A percentile compares a stretch with the other conserved stretches of the same genome.
These are phyloP conservation scores for Starmerella apicola DNA, from an alignment of 805 yeast species.

Conservation along the genomic window DNA sequence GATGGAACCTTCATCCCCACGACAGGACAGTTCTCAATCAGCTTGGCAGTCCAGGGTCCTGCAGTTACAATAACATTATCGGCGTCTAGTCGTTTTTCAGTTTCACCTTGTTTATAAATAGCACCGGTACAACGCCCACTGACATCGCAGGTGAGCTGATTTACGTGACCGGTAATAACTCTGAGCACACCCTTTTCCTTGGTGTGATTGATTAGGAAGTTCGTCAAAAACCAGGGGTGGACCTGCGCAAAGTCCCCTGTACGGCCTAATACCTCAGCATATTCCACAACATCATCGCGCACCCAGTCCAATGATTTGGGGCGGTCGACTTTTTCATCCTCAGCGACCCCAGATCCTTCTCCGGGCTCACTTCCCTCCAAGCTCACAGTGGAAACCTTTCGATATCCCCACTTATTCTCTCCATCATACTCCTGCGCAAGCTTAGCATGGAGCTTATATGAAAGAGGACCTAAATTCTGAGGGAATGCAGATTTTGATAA, in stretches of 20 bases:
- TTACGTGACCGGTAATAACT: conserved; percentile 72
- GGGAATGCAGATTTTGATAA: conserved; percentile 96
- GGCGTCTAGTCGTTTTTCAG: conserved; percentile 35
- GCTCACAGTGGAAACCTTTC: conserved; percentile 74
- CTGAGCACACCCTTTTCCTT: conserved; percentile 75
- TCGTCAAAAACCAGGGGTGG: conserved; percentile 91
- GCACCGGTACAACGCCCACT: conserved; percentile 65
- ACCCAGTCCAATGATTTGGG: conserved; percentile 68
- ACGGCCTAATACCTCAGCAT: conserved; percentile 73
- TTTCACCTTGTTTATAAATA: conserved; percentile 35
- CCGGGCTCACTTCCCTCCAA: conserved; percentile 47
- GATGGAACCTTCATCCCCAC: conserved; percentile 92
- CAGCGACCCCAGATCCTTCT: conserved; percentile 1
- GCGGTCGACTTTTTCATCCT: conserved; percentile 2
- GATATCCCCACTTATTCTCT: conserved; percentile 83
- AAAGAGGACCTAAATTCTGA: conserved; percentile 77
- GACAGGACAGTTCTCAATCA: conserved; percentile 86
- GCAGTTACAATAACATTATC: conserved; percentile 74
- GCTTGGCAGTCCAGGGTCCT: conserved; percentile 95
- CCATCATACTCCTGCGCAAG: conserved; percentile 70
- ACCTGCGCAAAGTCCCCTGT: conserved; percentile 89
- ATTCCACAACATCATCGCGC: conserved; percentile 45
- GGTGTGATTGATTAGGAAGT: conserved; percentile 64
- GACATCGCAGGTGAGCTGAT: conserved; percentile 48
- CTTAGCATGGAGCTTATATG: conserved; percentile 75